Base-by-base conservation (phyloP, 176 grass and related monocot genomes). In the Leersia perrieri region DNA sequence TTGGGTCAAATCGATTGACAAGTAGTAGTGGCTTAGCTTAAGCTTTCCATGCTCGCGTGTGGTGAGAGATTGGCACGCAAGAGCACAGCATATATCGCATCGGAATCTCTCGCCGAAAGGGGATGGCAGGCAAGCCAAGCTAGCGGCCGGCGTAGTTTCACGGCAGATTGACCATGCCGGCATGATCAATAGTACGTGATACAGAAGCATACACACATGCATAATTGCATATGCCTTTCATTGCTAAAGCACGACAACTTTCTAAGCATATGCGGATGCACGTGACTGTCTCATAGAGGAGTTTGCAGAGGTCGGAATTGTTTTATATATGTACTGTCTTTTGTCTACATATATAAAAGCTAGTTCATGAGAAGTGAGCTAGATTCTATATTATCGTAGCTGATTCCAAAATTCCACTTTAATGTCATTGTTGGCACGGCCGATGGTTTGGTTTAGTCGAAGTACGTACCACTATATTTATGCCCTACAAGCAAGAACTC, bases 61-160 rank as follows among this genome's bases (percentile, higher is more conserved):
- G 61, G 29, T 31, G 60, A 29, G 60, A 28, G 60, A 31, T 2
- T 27, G 60, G 60, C 26, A 29, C 9, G 30, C 51, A 32, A 11
- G 69, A 62, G 33, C 64, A 41, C 25, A 5, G 30, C 61, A 32
- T 20, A 71, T 29, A 34, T 38, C 30, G 39, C 18, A 9, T 35
- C 7, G 23, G 75, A 70, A 66, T 53, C 64, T 58, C 22, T 58
- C 53, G 30, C 12, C 27, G 27, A 71, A 85, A 84, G 74, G 53
- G 35, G 53, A 16, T 18, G 18, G 47, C 18, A 0, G 0, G 51
- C 51, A n/a, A 55, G 20, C 51, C 0, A 53, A n/a, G 51, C 51
- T 55, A 71, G 68, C 25, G 25, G 38, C 39, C 3, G 23, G 51
- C 51, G 51, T 55, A 22, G 51, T 55, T 28, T 44, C 68, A 44